phyloP scores from a whole-genome alignment of 2,329 filamentous ascomycete genomes.

The Colletotrichum acutatum region DNA sequence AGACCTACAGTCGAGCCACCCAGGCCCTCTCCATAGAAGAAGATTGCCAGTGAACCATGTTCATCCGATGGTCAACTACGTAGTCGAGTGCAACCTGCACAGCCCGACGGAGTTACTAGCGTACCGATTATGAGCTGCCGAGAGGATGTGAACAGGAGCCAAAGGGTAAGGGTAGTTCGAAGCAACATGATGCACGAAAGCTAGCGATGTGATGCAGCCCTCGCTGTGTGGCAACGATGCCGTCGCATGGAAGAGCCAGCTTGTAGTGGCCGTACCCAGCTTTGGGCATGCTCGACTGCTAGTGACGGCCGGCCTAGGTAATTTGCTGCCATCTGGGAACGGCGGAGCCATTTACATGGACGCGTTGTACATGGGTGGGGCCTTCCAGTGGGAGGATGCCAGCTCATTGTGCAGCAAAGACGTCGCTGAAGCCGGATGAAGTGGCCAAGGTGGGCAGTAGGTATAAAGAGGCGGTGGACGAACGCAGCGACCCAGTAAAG shows the following conservation, averaged over 20 bases:
- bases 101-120: not conserved
- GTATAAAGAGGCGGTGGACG: conserved; percentile 35
- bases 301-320: conserved; percentile 14
- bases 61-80: conserved; percentile 7
- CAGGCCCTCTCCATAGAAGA: not conserved
- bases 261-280: conserved; percentile 17
- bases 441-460: conserved; percentile 1
- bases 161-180: conserved; percentile 10
- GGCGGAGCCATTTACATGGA: conserved; percentile 35
- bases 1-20: not conserved
- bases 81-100: conserved; percentile 2
- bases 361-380: conserved; percentile 37
- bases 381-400: conserved; percentile 36
- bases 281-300: conserved; percentile 1
- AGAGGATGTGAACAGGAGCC: not conserved
- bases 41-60: conserved; percentile 1
- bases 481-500: conserved; percentile 10
- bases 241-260: not conserved
- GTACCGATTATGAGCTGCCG: not conserved
- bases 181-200: conserved; percentile 13
- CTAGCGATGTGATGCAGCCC: not conserved
- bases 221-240: not conserved
- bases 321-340: conserved; percentile 18
- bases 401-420: conserved; percentile 37
- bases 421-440: conserved; percentile 35